phyloP scores from a whole-genome alignment of 768 basidiomycete genomes.

The Holtermannia corniformis region DNA sequence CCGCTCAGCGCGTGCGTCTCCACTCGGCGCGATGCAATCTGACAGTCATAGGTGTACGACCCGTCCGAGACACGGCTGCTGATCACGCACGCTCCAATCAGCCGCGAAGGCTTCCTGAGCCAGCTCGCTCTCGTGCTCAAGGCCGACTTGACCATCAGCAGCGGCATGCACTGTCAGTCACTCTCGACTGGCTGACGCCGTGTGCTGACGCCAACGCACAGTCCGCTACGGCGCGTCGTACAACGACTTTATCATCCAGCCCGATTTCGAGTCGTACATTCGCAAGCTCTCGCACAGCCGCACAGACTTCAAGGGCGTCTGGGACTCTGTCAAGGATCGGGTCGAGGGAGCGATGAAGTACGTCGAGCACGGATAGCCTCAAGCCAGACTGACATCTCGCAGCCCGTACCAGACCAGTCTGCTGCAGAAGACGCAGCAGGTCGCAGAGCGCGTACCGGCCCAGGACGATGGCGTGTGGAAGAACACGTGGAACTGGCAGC shows the following conservation, averaged over 20 bases:
- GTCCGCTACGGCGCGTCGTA: constrained; percentile 90
- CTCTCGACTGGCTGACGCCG: background rate
- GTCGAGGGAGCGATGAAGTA: constrained; percentile 81
- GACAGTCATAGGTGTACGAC: constrained; percentile 52
- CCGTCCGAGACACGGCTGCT: constrained; percentile 86
- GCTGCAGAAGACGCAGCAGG: constrained; percentile 77
- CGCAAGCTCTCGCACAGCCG: constrained; percentile 68
- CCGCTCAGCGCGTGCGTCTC: constrained; percentile 67
- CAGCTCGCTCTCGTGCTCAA: constrained; percentile 85
- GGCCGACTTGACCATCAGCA: constrained; percentile 86
- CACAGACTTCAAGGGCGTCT: constrained; percentile 80
- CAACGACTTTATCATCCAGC: constrained; percentile 92
- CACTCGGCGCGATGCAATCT: background rate
- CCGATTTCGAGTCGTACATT: constrained; percentile 77
- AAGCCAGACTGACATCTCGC: constrained; percentile 1
- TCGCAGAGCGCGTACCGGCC: constrained; percentile 69
- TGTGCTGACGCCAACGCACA: constrained; percentile 6
- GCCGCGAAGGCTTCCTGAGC: constrained; percentile 82
- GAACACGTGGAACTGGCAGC: constrained; percentile 98
- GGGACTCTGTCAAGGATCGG: constrained; percentile 83
- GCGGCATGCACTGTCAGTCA: constrained; percentile 67
- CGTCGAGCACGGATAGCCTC: constrained; percentile 11
- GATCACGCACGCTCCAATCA: constrained; percentile 82
- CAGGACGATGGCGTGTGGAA: constrained; percentile 94
- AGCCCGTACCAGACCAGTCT: constrained; percentile 73